phyloP scores from a whole-genome alignment of 2,329 filamentous ascomycete species.

The Colletotrichum sp. region DNA sequence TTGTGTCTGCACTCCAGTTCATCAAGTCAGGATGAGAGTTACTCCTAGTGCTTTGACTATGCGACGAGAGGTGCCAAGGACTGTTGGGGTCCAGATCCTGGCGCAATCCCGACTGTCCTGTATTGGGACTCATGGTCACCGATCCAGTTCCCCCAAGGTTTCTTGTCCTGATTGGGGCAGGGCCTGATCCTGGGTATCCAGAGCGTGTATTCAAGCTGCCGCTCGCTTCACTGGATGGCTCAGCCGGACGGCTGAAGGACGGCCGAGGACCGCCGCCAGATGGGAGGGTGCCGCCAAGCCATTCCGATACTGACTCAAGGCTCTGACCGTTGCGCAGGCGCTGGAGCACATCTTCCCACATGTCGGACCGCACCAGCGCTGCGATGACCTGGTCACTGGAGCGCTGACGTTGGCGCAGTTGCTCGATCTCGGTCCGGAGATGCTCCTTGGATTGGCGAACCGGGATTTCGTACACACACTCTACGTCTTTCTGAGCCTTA shows the following conservation, averaged over 20 bases:
- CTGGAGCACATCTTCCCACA: conserved; percentile 59
- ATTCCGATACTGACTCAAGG: conserved; percentile 61
- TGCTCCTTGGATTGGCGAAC: conserved; percentile 69
- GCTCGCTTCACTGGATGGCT: conserved; percentile 25
- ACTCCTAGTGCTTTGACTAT: conserved; percentile 52
- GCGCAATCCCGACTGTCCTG: conserved; percentile 33
- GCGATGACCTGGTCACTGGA: conserved; percentile 61
- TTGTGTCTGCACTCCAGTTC: conserved; percentile 48
- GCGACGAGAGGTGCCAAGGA: conserved; percentile 53
- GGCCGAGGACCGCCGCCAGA: conserved; percentile 34
- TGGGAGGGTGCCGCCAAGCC: conserved; percentile 44
- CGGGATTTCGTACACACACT: conserved; percentile 67
- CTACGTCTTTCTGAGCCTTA: conserved; percentile 55
- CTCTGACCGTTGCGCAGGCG: conserved; percentile 59
- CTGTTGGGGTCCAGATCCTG: conserved; percentile 49
- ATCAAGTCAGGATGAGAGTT: conserved; percentile 52
- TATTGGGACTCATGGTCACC: conserved; percentile 32
- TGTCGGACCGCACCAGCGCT: conserved; percentile 55
- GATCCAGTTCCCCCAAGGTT: conserved; percentile 6
- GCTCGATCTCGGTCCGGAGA: conserved; percentile 64
- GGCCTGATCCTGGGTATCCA: conserved; percentile 19
- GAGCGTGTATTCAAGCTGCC: conserved; percentile 29
- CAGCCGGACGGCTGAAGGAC: conserved; percentile 30
- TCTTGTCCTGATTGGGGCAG: conserved; percentile 25
- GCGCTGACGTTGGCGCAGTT: conserved; percentile 57